Conservation (phyloP, 2,329 filamentous ascomycete genomes). For the Fusarium dimerum region DNA sequence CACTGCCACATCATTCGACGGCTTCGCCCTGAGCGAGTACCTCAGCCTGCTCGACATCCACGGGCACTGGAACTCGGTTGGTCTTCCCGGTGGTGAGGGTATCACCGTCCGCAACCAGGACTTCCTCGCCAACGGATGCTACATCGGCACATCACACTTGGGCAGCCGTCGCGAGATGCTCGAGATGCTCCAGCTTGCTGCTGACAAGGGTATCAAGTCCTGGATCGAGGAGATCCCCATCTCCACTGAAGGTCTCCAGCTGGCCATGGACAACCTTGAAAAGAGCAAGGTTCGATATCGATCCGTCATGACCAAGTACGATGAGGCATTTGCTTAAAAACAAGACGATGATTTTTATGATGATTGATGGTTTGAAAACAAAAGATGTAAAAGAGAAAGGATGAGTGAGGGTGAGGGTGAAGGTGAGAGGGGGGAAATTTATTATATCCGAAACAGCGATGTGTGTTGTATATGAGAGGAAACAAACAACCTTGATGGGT, state of each 20-base stretch:
- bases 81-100: slow-evolving; percentile 75
- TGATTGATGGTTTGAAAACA: too few relatives aligned
- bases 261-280: slow-evolving; percentile 68
- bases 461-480: neutral
- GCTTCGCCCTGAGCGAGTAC: slow-evolving; percentile 71
- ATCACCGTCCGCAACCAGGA: slow-evolving; percentile 72
- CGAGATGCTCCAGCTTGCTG: slow-evolving; percentile 71
- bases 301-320: slow-evolving; percentile 72
- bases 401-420: slow-evolving; percentile 2
- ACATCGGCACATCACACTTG: slow-evolving; percentile 71
- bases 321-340: slow-evolving; percentile 65
- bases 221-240: slow-evolving; percentile 77
- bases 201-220: slow-evolving; percentile 67
- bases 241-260: slow-evolving; percentile 67
- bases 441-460: slow-evolving; percentile 14
- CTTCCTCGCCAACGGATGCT: slow-evolving; percentile 72
- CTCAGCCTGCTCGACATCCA: slow-evolving; percentile 80
- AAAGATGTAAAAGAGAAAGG: neutral
- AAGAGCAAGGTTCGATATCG: slow-evolving; percentile 74
- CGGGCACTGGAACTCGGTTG: slow-evolving; percentile 77
- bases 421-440: slow-evolving; percentile 2
- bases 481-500: slow-evolving; percentile 20
- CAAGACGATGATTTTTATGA: too few relatives aligned
- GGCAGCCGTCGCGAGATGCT: slow-evolving; percentile 70
- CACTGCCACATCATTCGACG: slow-evolving; percentile 68